Percentiles rank a stretch among this genome's conserved stretches.
Conservation (phyloP, 116 monocot species). For the Posidonia oceanica region DNA sequence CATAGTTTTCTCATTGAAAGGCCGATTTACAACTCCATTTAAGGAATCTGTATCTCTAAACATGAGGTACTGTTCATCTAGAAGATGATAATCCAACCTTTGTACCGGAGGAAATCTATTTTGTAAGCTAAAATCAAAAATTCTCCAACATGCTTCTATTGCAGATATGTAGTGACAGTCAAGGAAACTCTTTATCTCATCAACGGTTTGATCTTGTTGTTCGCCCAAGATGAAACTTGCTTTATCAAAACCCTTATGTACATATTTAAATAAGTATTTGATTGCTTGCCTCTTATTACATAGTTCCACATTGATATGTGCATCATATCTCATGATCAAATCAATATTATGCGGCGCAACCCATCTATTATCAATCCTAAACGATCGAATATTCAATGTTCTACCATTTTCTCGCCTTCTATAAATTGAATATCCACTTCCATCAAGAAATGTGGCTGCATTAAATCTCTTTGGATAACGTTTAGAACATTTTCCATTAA, state of each 20-base stretch:
- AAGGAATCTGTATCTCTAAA: neutral
- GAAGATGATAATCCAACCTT: neutral
- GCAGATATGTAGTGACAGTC: slow-evolving; percentile 7
- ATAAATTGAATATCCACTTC: no score
- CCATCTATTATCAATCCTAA: neutral
- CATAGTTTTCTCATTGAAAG: neutral
- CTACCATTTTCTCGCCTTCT: slow-evolving; percentile 2
- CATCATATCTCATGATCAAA: no score
- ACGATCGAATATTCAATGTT: no score
- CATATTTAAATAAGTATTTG: neutral
- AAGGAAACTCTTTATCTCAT: slow-evolving; percentile 3
- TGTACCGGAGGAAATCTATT: neutral
- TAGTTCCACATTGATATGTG: neutral
- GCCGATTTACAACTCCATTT: neutral
- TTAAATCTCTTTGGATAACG: no score
- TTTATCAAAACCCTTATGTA: slow-evolving; percentile 6
- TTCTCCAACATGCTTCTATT: slow-evolving; percentile 9
- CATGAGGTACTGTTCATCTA: neutral
- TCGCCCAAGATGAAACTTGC: neutral
- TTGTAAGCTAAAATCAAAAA: slow-evolving; percentile 8
- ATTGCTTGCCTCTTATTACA: neutral
- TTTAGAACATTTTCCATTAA: no score
- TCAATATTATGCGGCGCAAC: neutral
- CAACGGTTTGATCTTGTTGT: neutral
- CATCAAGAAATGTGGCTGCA: no score